phyloP scores from a whole-genome alignment of 257 asterid species.

The Paraleonurus japonicus region DNA sequence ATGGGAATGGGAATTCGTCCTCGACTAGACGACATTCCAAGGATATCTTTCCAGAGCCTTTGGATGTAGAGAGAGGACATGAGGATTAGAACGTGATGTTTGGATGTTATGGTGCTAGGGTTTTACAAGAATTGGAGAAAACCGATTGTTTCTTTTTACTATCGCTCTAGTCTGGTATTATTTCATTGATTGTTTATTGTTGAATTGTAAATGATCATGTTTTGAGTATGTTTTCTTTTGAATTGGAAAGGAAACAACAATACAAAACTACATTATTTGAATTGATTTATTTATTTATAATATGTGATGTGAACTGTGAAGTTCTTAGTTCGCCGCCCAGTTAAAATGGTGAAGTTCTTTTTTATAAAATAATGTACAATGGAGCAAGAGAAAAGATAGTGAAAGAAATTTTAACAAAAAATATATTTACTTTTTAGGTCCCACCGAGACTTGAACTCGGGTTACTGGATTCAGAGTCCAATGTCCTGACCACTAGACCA shows the following conservation, averaged over 20 bases:
- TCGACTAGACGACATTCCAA: conserved; percentile 56
- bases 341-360: background rate
- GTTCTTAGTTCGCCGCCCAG: background rate
- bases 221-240: conserved; percentile 21
- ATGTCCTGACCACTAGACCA: conserved; percentile 93
- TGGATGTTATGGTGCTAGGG: conserved; percentile 1
- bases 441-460: conserved; percentile 98
- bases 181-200: conserved; percentile 27
- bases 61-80: conserved; percentile 44
- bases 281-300: background rate
- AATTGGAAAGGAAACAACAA: conserved; percentile 28
- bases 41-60: conserved; percentile 83
- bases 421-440: too few species aligned
- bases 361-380: too few species aligned
- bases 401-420: too few species aligned
- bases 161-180: background rate
- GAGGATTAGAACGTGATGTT: conserved; percentile 27
- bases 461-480: conserved; percentile 97
- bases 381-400: too few species aligned
- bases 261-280: conserved; percentile 1
- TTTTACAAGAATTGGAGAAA: background rate
- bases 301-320: background rate
- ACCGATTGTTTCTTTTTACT: background rate
- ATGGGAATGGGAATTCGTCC: conserved; percentile 33
- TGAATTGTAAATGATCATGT: conserved; percentile 52